Conservation (phyloP, 2,329 filamentous ascomycete genomes). For the Aspergillus udagawae region DNA sequence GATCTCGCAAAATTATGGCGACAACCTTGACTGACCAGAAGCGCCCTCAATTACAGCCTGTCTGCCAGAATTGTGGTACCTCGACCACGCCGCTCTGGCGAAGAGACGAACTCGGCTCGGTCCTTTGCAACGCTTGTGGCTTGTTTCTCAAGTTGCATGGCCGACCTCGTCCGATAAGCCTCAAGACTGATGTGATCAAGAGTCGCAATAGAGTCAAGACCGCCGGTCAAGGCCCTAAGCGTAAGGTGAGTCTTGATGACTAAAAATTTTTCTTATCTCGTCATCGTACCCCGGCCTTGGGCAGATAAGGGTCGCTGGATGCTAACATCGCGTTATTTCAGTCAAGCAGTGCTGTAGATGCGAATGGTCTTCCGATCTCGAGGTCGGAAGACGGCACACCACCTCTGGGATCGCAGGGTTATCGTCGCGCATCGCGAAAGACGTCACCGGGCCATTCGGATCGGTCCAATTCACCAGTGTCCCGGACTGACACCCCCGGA, state of each 20-base stretch:
- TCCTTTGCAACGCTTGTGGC: constrained; percentile 97
- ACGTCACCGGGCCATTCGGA: constrained; percentile 68
- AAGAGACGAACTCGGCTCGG: constrained; percentile 89
- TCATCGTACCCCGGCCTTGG: constrained; percentile 8
- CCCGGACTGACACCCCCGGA: constrained; percentile 72
- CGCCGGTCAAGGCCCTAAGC: constrained; percentile 70
- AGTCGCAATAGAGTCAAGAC: constrained; percentile 98
- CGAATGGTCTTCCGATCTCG: constrained; percentile 57
- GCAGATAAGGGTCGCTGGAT: constrained; percentile 20
- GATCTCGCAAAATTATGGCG: constrained; percentile 31
- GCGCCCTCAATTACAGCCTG: constrained; percentile 72
- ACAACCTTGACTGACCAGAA: constrained; percentile 47
- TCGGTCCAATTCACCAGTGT: constrained; percentile 72
- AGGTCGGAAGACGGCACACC: constrained; percentile 55
- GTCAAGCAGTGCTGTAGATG: constrained; percentile 44
- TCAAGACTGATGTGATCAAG: constrained; percentile 99
- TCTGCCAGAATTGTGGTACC: constrained; percentile 93
- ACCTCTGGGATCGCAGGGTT: constrained; percentile 53
- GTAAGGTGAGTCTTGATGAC: constrained; percentile 61
- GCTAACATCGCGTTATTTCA: constrained; percentile 18
- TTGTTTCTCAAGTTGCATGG: constrained; percentile 96
- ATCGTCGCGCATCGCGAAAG: constrained; percentile 68
- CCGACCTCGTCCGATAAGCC: constrained; percentile 83
- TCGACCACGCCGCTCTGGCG: constrained; percentile 97
- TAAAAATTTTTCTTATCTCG: constrained; percentile 20